phyloP scores from a whole-genome alignment of 2,329 filamentous ascomycete genomes.

The Zalaria obscura region DNA sequence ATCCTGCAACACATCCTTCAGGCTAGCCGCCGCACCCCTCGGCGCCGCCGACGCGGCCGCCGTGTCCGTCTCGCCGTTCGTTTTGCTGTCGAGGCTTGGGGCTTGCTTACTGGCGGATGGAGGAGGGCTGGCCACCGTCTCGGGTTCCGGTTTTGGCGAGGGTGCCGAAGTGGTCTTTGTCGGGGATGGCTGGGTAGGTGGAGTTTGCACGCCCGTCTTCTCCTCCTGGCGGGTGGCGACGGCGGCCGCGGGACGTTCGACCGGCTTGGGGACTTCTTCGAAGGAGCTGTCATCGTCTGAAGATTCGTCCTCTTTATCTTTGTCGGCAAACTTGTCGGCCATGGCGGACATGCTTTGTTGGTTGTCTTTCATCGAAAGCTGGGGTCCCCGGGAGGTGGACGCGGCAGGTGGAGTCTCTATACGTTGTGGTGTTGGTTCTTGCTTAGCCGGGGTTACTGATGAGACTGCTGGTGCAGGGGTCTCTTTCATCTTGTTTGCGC shows the following conservation, averaged over 20 bases:
- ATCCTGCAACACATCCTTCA: constrained; percentile 55
- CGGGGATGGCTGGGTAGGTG: constrained; percentile 10
- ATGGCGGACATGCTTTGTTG: constrained; percentile 74
- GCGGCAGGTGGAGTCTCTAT: constrained; percentile 25
- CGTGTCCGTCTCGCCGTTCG: constrained; percentile 3
- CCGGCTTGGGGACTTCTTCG: constrained; percentile 68
- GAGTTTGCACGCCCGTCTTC: constrained; percentile 20
- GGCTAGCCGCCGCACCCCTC: constrained; percentile 33
- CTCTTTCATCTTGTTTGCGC: constrained; percentile 17
- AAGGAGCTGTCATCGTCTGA: constrained; percentile 62
- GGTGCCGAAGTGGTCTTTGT: constrained; percentile 13
- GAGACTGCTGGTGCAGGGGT: constrained; percentile 19
- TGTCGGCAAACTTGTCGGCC: constrained; percentile 75
- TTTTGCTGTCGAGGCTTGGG: constrained; percentile 9
- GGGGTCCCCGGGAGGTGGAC: constrained; percentile 29
- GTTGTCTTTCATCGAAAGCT: constrained; percentile 65
- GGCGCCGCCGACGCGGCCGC: constrained; percentile 16
- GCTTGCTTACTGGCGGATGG: constrained; percentile 5
- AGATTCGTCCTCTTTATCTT: constrained; percentile 44
- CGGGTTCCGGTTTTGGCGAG: constrained; percentile 10
- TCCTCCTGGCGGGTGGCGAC: constrained; percentile 22
- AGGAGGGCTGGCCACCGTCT: constrained; percentile 7
- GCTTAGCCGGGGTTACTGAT: constrained; percentile 25
- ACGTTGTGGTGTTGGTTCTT: constrained; percentile 33
- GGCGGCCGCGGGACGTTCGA: constrained; percentile 40